Base-by-base conservation (phyloP, 2,329 filamentous ascomycete genomes). In the Fusarium agapanthi region DNA sequence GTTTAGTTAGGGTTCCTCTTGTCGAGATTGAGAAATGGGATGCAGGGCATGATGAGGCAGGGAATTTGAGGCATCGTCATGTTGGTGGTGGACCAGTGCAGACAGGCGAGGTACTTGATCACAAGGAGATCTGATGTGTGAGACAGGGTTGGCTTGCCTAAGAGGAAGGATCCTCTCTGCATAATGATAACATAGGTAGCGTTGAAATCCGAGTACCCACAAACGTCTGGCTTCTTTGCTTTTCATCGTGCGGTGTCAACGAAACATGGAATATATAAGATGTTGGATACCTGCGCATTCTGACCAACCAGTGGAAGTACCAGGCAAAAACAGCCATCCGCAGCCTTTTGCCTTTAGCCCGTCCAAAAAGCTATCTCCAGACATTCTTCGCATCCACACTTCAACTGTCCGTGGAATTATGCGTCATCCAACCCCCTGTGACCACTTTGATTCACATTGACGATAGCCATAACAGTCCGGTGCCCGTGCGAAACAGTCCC, bases 21-120 rank as follows among this genome's bases (percentile, higher is more conserved):
- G 76, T 73, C 1, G 83, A 90, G 26, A 44, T 91, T 8, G 81
- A 79, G 0, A 78, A 78, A n/a, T 92, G 89, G 89, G 89, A 91
- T 76, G 81, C 80, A 3, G 82, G 83, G 18, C 89, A 91, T 76
- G 89, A 91, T 79, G 87, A 85, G 51, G 75, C 81, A 0, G 82
- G 83, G 2, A 59, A 72, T 22, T 8, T 69, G 11, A 45, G 65
- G 20, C 56, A 65, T 2, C 53, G 69, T 8, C 45, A 41, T 15
- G 28, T 50, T 16, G 7, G 28, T 4, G 20, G 4, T 13, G 37
- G 41, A 1, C 20, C 41, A 14, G 26, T 22, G 0, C 28, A 53
- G 10, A 32, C 58, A 15, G 56, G 47, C 8, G 32, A 20, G 22
- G 38, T 60, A 8, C 45, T 47, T n/a, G 32, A 37, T n/a, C 35